phyloP scores from a whole-genome alignment of 768 basidiomycete species.

The Floccularia luteovirens region DNA sequence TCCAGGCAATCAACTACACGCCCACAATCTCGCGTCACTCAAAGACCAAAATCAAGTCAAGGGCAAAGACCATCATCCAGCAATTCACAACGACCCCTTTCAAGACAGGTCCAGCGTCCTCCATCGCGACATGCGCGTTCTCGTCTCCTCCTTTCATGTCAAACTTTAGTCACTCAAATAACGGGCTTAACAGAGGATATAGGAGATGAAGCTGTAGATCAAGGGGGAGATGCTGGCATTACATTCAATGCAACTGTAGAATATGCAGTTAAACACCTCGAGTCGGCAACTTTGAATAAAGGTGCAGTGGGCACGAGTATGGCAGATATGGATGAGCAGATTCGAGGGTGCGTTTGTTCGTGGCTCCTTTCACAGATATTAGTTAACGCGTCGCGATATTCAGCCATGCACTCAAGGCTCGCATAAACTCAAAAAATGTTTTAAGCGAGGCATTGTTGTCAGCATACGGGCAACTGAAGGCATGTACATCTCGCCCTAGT shows the following conservation, averaged over 20 bases:
- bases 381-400: not conserved
- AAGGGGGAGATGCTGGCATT: no score
- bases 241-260: constrained; percentile 45
- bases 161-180: constrained; percentile 45
- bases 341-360: constrained; percentile 43
- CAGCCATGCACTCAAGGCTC: constrained; percentile 62
- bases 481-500: no score
- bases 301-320: constrained; percentile 53
- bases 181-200: constrained; percentile 42
- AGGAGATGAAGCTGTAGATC: constrained; percentile 24
- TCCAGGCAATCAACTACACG: constrained; percentile 21
- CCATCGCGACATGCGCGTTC: constrained; percentile 48
- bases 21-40: constrained; percentile 39
- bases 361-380: not conserved
- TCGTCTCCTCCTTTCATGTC: constrained; percentile 46
- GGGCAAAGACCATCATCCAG: constrained; percentile 24
- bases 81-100: constrained; percentile 26
- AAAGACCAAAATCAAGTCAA: constrained; percentile 35
- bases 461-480: constrained; percentile 44
- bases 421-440: constrained; percentile 54
- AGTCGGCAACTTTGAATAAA: constrained; percentile 45
- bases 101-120: constrained; percentile 34
- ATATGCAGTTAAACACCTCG: constrained; percentile 50
- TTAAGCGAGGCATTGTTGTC: constrained; percentile 53
- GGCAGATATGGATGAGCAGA: constrained; percentile 43